Conservation (phyloP, 116 monocot species). For the Phalaenopsis hybrid region DNA sequence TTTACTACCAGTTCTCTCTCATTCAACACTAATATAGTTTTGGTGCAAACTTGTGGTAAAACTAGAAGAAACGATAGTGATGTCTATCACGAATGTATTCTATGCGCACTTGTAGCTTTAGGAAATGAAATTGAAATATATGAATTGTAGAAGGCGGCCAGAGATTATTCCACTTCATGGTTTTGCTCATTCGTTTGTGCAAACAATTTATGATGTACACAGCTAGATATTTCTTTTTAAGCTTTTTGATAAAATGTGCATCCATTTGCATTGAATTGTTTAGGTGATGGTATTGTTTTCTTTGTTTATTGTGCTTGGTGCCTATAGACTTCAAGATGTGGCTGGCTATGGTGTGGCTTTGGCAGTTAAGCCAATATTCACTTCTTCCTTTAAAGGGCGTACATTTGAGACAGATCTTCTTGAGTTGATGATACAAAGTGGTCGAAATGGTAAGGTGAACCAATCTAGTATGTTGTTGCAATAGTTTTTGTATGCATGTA, state of each 20-base stretch:
- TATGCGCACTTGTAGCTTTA: neutral
- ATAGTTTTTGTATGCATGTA: neutral
- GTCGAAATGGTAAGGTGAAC: slow-evolving; percentile 51
- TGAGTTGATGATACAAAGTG: slow-evolving; percentile 63
- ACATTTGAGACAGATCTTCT: slow-evolving; percentile 40
- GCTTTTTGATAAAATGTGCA: neutral
- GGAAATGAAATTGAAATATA: neutral
- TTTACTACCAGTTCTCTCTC: neutral
- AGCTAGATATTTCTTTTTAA: neutral
- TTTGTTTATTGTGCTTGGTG: neutral
- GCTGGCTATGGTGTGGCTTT: slow-evolving; percentile 91
- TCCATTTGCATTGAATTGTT: neutral
- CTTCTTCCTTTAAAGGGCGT: slow-evolving; percentile 55
- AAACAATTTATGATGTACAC: neutral
- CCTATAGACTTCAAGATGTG: slow-evolving; percentile 66
- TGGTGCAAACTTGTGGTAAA: neutral
- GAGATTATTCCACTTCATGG: neutral
- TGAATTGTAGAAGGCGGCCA: neutral
- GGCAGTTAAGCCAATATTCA: slow-evolving; percentile 64
- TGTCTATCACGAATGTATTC: neutral
- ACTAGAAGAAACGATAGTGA: neutral
- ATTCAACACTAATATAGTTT: neutral
- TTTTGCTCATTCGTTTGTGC: neutral
- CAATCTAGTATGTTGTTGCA: neutral
- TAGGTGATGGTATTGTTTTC: neutral